Conservation (phyloP, 73 alveolate genomes). For the Urostyla sp. region DNA sequence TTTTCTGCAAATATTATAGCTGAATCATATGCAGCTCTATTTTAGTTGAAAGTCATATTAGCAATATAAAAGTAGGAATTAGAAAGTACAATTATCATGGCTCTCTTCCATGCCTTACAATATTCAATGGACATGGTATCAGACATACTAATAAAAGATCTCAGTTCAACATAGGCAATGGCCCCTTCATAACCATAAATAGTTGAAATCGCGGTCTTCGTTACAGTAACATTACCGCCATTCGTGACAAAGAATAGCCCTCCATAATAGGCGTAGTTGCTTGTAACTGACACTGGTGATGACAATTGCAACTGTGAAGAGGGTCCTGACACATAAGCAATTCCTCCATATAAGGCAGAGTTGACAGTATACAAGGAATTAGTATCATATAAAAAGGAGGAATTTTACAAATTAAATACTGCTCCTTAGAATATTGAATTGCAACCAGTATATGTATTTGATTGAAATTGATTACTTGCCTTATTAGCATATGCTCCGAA, state of each 20-base stretch:
- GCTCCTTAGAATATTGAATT: constrained; percentile 30
- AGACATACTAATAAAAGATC: no score
- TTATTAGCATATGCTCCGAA: no score
- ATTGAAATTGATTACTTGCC: neutral
- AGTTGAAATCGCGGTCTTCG: neutral
- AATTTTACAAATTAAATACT: constrained; percentile 8
- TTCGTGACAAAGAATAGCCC: constrained; percentile 6
- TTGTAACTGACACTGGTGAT: neutral
- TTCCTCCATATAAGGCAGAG: constrained; percentile 51
- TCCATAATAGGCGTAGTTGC: constrained; percentile 36
- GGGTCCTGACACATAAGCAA: constrained; percentile 9
- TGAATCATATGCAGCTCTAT: constrained; percentile 38
- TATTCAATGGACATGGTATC: no score
- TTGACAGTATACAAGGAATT: neutral
- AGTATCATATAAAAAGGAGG: constrained; percentile 19
- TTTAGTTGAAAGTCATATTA: no score
- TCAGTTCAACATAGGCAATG: constrained; percentile 20
- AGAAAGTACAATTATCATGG: no score
- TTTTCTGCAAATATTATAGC: neutral
- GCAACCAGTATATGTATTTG: constrained; percentile 3
- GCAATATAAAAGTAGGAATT: no score
- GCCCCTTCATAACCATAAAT: constrained; percentile 41
- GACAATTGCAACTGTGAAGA: neutral
- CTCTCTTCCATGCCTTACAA: no score
- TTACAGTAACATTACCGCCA: neutral